Base-by-base conservation (phyloP, 176 grass and related monocot genomes). In the Rhynchospora tenuis region DNA sequence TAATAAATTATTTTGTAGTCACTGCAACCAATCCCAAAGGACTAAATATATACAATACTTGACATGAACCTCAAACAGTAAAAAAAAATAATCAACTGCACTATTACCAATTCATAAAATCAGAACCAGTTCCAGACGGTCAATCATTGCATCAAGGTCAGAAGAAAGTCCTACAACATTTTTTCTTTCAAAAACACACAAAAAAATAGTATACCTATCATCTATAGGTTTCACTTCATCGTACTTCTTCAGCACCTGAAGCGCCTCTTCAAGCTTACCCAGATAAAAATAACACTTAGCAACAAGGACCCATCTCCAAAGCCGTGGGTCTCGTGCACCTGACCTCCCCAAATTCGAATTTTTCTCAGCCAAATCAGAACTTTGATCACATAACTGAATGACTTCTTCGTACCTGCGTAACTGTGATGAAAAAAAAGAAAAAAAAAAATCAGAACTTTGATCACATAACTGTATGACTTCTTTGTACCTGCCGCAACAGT, bases 381-480 rank as follows among this genome's bases (percentile, higher is more conserved):
- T 86, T 66, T 93, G 80, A 74, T 99, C 93, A 67, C 96, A 99
- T 69, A 99, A 83, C 82, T 91, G 64, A 86, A 99, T 89, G 58
- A 93, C 91, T 83, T 95, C 91, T 89, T 95, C 88, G 28, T 90
- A 95, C 82, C 81, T 93, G 47, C 14, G 82, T 64, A 99, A 79
- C 96, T 99, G 81, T 57, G 59, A 81, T 45, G 4, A 17, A 24
- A 66, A 82, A 64, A 46, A 24, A 66, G 68, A 64, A 46, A 28
- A 47, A 45, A 67, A 68, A 9, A 75, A 84, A 59, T 89, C 88
- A 67, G 82, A 87, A 74, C 89, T 86, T 66, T 93, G 80, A 74
- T 99, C 93, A 67, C 96, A 99, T 69, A 99, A 83, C 82, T 91
- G 64, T 85, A 99, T 89, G 58, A 92, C 91, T 83, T 95, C 91